Evolutionary conservation across 1,284 basidiomycete species (phyloP).

Genomic region (Ganoderma lucidum): DNA sequence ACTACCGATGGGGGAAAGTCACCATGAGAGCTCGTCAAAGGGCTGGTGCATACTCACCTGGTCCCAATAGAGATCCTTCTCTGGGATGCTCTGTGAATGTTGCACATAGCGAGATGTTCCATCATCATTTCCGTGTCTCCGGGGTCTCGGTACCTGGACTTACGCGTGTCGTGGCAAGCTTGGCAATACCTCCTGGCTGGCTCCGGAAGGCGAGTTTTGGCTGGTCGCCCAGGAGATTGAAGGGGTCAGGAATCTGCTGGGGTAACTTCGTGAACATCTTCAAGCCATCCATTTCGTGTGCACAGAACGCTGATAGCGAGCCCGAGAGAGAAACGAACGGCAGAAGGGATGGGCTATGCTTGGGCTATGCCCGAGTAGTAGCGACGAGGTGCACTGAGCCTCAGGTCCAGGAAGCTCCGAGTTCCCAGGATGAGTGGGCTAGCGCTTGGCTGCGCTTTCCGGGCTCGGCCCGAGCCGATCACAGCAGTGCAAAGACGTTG

Average conservation of each 20-base stretch:
- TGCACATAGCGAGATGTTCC: constrained; percentile 21
- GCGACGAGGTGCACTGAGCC: not conserved
- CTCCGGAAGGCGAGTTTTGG: constrained; percentile 89
- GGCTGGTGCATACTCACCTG: constrained; percentile 59
- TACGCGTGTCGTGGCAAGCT: constrained; percentile 76
- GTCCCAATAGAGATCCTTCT: constrained; percentile 84
- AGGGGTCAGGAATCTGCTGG: constrained; percentile 75
- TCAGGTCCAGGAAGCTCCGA: too few relatives aligned
- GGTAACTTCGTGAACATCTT: constrained; percentile 63
- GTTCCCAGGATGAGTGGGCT: too few relatives aligned
- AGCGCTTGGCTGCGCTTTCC: not conserved
- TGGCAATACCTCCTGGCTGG: constrained; percentile 79
- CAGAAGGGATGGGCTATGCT: constrained; percentile 1
- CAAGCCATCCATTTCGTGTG: constrained; percentile 26
- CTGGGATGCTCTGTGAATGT: constrained; percentile 68
- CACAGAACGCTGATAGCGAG: not conserved
- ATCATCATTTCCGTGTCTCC: not conserved
- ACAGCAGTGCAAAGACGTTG: too few relatives aligned
- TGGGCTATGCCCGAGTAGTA: not conserved
- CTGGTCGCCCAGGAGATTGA: constrained; percentile 86
- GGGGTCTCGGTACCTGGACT: constrained; percentile 42
- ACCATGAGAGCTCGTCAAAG: constrained; percentile 22
- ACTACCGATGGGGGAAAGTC: constrained; percentile 54
- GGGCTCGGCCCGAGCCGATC: too few relatives aligned
- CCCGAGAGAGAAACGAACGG: not conserved